Base-by-base conservation (phyloP, 2,329 filamentous ascomycete genomes). In the Sclerotinia nivalis region DNA sequence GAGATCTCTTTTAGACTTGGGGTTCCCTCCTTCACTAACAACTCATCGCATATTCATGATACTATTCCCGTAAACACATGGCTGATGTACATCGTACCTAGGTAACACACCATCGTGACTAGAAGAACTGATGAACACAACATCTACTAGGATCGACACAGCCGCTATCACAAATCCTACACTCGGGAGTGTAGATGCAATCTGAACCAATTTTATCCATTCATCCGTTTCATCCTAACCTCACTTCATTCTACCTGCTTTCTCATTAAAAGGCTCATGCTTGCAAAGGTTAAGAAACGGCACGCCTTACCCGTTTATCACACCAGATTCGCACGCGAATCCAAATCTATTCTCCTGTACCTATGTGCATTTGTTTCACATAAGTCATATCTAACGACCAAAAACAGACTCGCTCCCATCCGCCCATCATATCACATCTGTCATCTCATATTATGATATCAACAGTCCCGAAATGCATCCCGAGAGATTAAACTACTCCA, bases 161-260 rank as follows among this genome's bases (percentile, higher is more conserved):
- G 60, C 60, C 60, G 60, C 47, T 31, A 40, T 50, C 31, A 52
- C 60, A 20, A 37, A 64, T 64, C 47, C 31, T 64, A 64, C 31
- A 13, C 25, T n/a, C 13, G 8, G 60, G 20, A 37, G 20, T 49
- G 28, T 49, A 64, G 9, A 64, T 3, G 45, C 22, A 37, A 50
- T 50, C 20, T 22, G 13, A n/a, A 18, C 31, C 18, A 37, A 25
- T 58, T 15, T 18, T 37, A 37, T 40, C 55, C 34, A 13, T 40
- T 31, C 34, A 13, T 31, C 20, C 28, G 18, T 50, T 22, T 20
- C 5, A 43, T 61, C 25, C 10, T n/a, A 62, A 37, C 22, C 20
- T 37, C 28, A 37, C 15, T 25, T 25, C 49, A 47, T 37, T 50
- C 60, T n/a, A n/a, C 3, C 40, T 43, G 40, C 13, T 43, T 13